Evolutionary conservation across 306 rosid species (phyloP).

Genomic region (Carpinus viminea): DNA sequence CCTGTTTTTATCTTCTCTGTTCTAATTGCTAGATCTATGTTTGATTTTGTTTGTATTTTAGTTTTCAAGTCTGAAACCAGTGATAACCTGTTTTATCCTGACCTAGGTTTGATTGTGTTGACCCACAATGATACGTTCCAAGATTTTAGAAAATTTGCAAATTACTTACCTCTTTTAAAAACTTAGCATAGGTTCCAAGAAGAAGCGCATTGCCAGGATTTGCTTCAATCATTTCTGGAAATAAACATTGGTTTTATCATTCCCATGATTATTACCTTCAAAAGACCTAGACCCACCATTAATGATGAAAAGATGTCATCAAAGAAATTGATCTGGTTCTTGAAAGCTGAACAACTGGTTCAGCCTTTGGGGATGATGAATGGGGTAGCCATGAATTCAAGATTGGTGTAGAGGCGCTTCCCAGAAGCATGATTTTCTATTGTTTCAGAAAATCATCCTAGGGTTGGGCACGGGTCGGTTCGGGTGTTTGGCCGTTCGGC

Average conservation of each 20-base stretch:
- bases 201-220: constrained; percentile 70
- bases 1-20: too few relatives aligned
- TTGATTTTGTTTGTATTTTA: too few relatives aligned
- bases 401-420: constrained; percentile 67
- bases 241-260: constrained; percentile 51
- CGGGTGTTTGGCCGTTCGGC: too few relatives aligned
- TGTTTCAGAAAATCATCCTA: background rate
- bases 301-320: constrained; percentile 19
- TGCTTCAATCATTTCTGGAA: constrained; percentile 73
- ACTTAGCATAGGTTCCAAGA: constrained; percentile 85
- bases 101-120: too few relatives aligned
- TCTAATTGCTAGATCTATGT: too few relatives aligned
- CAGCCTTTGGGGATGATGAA: constrained; percentile 42
- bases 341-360: constrained; percentile 39
- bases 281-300: constrained; percentile 37
- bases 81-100: too few relatives aligned
- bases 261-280: constrained; percentile 49
- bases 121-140: too few relatives aligned
- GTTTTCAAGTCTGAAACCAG: too few relatives aligned
- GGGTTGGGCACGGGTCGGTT: too few relatives aligned
- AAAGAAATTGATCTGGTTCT: constrained; percentile 45
- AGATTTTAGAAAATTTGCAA: background rate
- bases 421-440: constrained; percentile 54
- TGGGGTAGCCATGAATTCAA: constrained; percentile 51
- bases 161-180: constrained; percentile 66